These are phyloP conservation scores for Bryum argenteum DNA, from an alignment of 225 moss, liverwort and hornwort species.

Conservation along the genomic window DNA sequence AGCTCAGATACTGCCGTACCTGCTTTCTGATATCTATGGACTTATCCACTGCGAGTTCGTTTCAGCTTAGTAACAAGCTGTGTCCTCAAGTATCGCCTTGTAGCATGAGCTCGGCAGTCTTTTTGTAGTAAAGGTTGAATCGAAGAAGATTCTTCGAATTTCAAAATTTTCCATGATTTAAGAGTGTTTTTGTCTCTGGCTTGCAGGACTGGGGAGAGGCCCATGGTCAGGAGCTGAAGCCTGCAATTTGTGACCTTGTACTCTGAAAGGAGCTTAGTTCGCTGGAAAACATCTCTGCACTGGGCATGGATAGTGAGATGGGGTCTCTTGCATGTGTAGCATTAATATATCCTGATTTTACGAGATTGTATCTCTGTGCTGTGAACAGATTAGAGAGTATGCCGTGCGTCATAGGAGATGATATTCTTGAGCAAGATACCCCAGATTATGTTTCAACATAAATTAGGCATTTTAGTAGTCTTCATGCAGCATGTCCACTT, in stretches of 20 bases:
- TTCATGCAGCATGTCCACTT: constrained; percentile 48
- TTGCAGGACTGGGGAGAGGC: constrained; percentile 65
- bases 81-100: constrained; percentile 8
- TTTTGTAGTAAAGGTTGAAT: not conserved
- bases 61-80: not conserved
- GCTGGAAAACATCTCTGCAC: constrained; percentile 64
- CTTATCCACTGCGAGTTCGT: not conserved
- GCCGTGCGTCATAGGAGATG: constrained; percentile 59
- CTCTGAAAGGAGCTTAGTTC: constrained; percentile 51
- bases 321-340: constrained; percentile 74
- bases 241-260: constrained; percentile 60
- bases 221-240: constrained; percentile 62
- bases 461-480: constrained; percentile 58
- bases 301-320: constrained; percentile 71
- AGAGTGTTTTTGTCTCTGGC: constrained; percentile 15
- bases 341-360: constrained; percentile 68
- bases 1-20: constrained; percentile 19
- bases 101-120: not conserved
- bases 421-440: constrained; percentile 73
- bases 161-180: not conserved
- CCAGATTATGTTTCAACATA: constrained; percentile 66
- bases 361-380: constrained; percentile 60
- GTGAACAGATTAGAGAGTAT: constrained; percentile 57
- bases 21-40: constrained; percentile 6
- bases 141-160: not conserved